Evolutionary conservation across 2,329 filamentous ascomycete species (phyloP), one percentile per base, ranked within the genome.

Genomic region (Diaporthe sp.): DNA sequence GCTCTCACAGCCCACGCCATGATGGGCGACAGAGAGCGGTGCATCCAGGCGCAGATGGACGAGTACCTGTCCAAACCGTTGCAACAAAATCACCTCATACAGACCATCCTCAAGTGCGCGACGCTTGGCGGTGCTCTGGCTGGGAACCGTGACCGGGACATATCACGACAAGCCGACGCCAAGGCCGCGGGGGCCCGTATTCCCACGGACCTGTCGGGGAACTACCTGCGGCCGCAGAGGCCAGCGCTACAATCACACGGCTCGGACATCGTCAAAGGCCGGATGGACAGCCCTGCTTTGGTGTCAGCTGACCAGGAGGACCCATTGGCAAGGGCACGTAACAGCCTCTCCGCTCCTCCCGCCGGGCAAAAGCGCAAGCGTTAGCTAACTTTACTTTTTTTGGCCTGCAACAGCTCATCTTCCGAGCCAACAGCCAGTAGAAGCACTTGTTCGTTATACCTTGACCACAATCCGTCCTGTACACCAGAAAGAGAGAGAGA

Each of bases 41-140:
- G 97, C 84, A 97, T 99, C 77, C 95, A 98, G 83, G 97, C 96
- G 13, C 95, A 98, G 86, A 99, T 99, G 97, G 97, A 99, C 83
- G 97, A 99, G 84, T 99, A 99, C 82, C 88, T 99, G 57, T 98
- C 96, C 25, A 99, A 99, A 83, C 96, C 96, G 37, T 88, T 98
- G 77, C 97, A 98, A 84, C 96, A 98, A 82, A 98, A 98, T 83
- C 95, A 98, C 83, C 93, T 98, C 81, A 98, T 98, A 81, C 96
- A 98, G 86, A 98, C 96, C 1, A 98, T 99, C 76, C 90, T 98
- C 78, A 98, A 98, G 84, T 98, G 96, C 82, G 96, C 95, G 17
- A 98, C 97, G 6, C 92, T 98, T 46, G 95, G 96, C 75, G 94
- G 95, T 61, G 93, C 93, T 69, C 88, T 97, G 72, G 94, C 97